Conservation (phyloP, 306 rosid species). For the Cicer pinnatifidum region DNA sequence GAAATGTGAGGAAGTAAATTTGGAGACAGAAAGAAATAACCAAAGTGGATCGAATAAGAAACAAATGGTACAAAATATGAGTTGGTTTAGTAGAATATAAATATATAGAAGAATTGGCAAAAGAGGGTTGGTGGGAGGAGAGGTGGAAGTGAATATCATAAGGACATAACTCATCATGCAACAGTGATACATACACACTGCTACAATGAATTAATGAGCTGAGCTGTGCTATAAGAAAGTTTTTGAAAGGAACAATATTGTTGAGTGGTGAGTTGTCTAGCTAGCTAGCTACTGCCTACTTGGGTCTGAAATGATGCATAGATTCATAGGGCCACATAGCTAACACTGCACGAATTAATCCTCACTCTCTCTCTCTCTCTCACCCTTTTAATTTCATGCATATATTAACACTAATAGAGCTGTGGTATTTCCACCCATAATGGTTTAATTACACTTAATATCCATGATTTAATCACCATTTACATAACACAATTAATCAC, state of each 20-base stretch:
- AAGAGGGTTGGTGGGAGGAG: neutral
- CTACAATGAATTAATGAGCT: conserved; percentile 7
- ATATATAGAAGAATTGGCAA: neutral
- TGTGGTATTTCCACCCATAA: too few relatives aligned
- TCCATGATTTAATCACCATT: neutral
- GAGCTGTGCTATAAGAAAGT: conserved; percentile 35
- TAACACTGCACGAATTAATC: conserved; percentile 40
- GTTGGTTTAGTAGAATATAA: conserved; percentile 10
- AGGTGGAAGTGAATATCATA: conserved; percentile 18
- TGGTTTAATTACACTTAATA: too few relatives aligned
- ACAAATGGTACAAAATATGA: neutral
- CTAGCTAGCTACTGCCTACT: neutral
- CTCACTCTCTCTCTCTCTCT: conserved; percentile 15
- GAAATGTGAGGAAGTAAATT: too few relatives aligned
- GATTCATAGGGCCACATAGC: conserved; percentile 58
- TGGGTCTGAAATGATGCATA: conserved; percentile 56
- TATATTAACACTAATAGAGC: too few relatives aligned
- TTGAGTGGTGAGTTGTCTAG: conserved; percentile 41
- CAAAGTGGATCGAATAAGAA: neutral
- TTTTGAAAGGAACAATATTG: conserved; percentile 38
- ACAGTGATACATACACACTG: conserved; percentile 44
- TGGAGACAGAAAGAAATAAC: too few relatives aligned
- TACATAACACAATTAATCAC: too few relatives aligned
- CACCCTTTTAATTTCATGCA: conserved; percentile 17
- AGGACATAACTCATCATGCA: conserved; percentile 40